These are phyloP conservation scores for Termitomyces titanicus DNA, from an alignment of 768 basidiomycete genomes.

Conservation along the genomic window DNA sequence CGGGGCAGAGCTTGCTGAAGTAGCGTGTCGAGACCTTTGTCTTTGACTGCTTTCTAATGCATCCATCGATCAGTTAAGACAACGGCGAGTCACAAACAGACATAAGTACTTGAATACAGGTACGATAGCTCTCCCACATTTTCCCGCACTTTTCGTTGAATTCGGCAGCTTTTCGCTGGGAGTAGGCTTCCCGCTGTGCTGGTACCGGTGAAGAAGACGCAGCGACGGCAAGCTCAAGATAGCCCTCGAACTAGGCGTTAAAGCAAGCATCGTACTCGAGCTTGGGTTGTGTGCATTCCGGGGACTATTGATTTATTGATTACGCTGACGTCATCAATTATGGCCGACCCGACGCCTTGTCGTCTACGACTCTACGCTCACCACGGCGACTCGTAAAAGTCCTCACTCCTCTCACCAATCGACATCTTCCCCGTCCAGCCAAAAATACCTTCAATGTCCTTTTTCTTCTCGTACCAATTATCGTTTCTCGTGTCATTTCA, in stretches of 20 bases:
- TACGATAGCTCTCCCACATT: constrained; percentile 76
- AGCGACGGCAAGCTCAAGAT: constrained; percentile 77
- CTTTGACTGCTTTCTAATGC: constrained; percentile 77
- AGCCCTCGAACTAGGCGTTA: constrained; percentile 97
- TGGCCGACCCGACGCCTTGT: constrained; percentile 13
- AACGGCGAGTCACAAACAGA: constrained; percentile 1
- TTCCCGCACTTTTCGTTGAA: constrained; percentile 84
- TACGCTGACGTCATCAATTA: constrained; percentile 11
- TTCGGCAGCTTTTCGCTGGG: constrained; percentile 79
- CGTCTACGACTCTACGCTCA: constrained; percentile 41
- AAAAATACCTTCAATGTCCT: constrained; percentile 61
- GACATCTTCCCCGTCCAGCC: constrained; percentile 47
- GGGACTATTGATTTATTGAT: constrained; percentile 67
- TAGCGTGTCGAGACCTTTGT: constrained; percentile 71
- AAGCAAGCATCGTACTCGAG: constrained; percentile 91
- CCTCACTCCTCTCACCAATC: constrained; percentile 49
- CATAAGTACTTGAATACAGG: constrained; percentile 83
- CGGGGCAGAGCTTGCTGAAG: constrained; percentile 79
- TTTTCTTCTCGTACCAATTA: constrained; percentile 70
- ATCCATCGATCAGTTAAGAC: background rate
- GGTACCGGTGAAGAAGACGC: constrained; percentile 29
- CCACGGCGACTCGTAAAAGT: constrained; percentile 59
- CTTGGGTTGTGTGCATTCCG: constrained; percentile 88
- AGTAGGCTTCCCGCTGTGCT: constrained; percentile 56
- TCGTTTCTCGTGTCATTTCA: no score